Evolutionary conservation across 2,329 filamentous ascomycete genomes (phyloP).

Genomic region (Ascochyta lentis): DNA sequence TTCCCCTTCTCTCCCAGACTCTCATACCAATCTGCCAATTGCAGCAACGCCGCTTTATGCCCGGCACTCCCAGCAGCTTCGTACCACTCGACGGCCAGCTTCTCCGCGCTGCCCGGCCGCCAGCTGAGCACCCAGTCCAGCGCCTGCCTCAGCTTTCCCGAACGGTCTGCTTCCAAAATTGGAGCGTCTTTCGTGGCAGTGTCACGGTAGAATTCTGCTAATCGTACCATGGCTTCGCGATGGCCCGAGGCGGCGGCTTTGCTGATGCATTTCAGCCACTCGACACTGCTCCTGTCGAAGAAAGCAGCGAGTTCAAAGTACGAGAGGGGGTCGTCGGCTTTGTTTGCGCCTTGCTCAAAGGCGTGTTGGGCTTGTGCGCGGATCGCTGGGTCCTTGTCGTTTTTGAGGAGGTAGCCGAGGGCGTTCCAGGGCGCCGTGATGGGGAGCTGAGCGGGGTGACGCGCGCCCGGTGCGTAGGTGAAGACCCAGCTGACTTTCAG

Average conservation of each 20-base stretch:
- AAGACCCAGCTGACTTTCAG: slow-evolving; percentile 19
- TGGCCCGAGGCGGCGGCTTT: slow-evolving; percentile 55
- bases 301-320: slow-evolving; percentile 48
- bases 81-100: slow-evolving; percentile 42
- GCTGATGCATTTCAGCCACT: slow-evolving; percentile 54
- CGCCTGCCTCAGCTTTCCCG: slow-evolving; percentile 18
- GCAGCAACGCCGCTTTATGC: slow-evolving; percentile 38
- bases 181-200: slow-evolving; percentile 22
- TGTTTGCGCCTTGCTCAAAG: slow-evolving; percentile 46
- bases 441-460: slow-evolving; percentile 35
- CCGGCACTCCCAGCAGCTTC: slow-evolving; percentile 32
- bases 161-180: slow-evolving; percentile 8
- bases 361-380: slow-evolving; percentile 36
- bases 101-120: slow-evolving; percentile 21
- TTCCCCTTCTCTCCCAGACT: slow-evolving; percentile 22
- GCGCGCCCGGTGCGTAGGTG: slow-evolving; percentile 20
- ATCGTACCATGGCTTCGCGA: slow-evolving; percentile 44
- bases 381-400: slow-evolving; percentile 18
- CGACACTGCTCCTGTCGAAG: slow-evolving; percentile 32
- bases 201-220: slow-evolving; percentile 51
- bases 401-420: slow-evolving; percentile 34
- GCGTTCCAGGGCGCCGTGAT: slow-evolving; percentile 42
- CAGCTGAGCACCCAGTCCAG: slow-evolving; percentile 35
- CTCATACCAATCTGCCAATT: slow-evolving; percentile 33
- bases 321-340: slow-evolving; percentile 53